Evolutionary conservation across 2,329 filamentous ascomycete genomes (phyloP), one percentile per base, ranked within the genome.

Genomic region (Aspergillus sp.): DNA sequence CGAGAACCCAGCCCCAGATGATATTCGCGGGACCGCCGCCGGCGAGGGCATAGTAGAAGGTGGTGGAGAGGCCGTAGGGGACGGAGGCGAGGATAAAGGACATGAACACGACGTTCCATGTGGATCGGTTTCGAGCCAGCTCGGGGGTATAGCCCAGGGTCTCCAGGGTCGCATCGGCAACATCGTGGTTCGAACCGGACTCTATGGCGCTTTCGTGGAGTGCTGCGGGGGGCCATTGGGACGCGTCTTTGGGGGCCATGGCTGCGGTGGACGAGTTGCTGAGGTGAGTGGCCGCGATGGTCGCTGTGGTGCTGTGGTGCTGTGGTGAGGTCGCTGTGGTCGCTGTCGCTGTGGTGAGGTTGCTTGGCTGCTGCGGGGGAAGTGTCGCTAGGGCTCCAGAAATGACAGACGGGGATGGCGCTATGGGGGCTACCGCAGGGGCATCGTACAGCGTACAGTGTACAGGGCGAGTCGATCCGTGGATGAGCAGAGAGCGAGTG

Each of bases 21-120:
- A 90, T 82, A 22, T 86, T 89, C 12, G 90, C 87, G 41, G 81
- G 81, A 70, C 89, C 85, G 24, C 88, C 88, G 70, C 90, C 86
- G 22, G 82, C 82, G 24, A 90, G 79, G 24, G 85, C 85, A 68
- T 89, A 87, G 73, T 84, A 86, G 60, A 90, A 78, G 1, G 87
- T 90, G 12, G 88, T 89, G 22, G 80, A 84, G 30, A 89, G 77
- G 39, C 87, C 87, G 64, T 87, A 89, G 0, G 86, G 86, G 15
- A 86, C 86, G 7, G 87, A 87, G 48, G 88, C 87, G 54, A 91
- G 82, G 64, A 90, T 88, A 68, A 90, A 91, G 44, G 59, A 63
- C 64, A 66, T 66, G 37, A 66, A 66, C 17, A 63, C 63, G 4
- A 64, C 64, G 40, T 66, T 60, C 58, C 58, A 63, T 22, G 63